Evolutionary conservation across 1,139 yeast genomes (phyloP), one percentile per base, ranked within the genome.

Genomic region (Lizanozyma gosingica): DNA sequence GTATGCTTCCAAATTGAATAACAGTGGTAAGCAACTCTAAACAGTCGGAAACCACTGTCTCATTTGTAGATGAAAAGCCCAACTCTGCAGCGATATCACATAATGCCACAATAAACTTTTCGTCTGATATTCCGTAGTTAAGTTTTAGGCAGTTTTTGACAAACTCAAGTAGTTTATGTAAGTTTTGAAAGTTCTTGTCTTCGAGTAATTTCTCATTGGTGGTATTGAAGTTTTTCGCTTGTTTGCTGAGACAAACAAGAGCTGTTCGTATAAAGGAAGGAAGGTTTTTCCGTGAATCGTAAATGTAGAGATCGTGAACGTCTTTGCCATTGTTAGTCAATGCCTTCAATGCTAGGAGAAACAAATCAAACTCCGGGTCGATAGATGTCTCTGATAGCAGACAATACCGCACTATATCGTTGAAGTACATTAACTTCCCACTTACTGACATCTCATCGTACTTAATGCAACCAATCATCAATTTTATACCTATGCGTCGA

Each of bases 301-400:
- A 71, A 15, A 77, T 65, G 41, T 76, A 70, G 39, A 80, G 67
- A 38, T 79, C 85, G 42, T 73, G 73, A 37, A 82, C 61, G 41
- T 80, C 79, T 36, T 71, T 63, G 0, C 94, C 94, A 45, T 76
- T 67, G 34, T 71, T 67, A 0, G 94, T 78, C 37, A 86, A 63
- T 0, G 59, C 54, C 33, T 59, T 57, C 35, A 86, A 55, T 3
- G 83, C 80, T 14, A 56, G 52, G 14, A 85, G 53, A 40, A 80
- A 78, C 15, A 73, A 52, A 37, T 74, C 78, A 48, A 80, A 72
- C 35, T 73, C 74, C 0, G 63, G 62, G 55, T 83, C 94, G 4
- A 65, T 36, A 15, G 43, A 49, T 4, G 44, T 40, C 4, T 49
- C 56, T 9, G 47, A 44, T 15, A 59, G 40, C 32, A 46, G 52